Evolutionary conservation across 164 flowering plant genomes (phyloP).

Genomic region (Cinnamomum chago): DNA sequence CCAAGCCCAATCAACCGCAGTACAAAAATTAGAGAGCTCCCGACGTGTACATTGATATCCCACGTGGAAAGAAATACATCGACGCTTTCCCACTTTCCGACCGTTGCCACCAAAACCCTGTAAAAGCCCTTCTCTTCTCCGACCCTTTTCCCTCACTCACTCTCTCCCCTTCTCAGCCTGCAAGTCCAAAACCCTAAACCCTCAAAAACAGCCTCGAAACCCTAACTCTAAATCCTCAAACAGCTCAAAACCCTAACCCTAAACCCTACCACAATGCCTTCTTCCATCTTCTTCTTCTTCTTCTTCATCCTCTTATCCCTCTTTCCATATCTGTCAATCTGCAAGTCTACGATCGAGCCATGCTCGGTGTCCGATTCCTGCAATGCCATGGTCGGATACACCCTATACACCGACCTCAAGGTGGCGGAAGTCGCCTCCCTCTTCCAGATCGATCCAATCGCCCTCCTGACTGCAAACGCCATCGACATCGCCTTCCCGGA

Average conservation of each 20-base stretch:
- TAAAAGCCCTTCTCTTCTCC: neutral
- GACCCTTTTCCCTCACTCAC: neutral
- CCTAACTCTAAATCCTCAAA: neutral
- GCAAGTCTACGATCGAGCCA: constrained; percentile 94
- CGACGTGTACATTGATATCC: neutral
- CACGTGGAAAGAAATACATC: neutral
- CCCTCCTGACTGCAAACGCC: constrained; percentile 77
- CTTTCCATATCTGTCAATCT: constrained; percentile 8
- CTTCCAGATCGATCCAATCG: constrained; percentile 72
- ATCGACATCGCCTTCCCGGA: constrained; percentile 84
- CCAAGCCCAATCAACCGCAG: too few relatives aligned
- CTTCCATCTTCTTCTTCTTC: neutral
- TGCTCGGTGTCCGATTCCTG: constrained; percentile 75
- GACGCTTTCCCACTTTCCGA: neutral
- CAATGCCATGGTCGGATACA: constrained; percentile 77
- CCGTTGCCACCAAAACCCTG: constrained; percentile 1
- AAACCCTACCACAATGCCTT: neutral
- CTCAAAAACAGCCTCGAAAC: neutral
- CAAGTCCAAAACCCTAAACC: neutral
- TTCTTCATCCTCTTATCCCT: constrained; percentile 2
- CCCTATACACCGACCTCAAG: constrained; percentile 88
- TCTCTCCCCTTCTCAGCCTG: neutral
- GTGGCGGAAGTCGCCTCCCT: constrained; percentile 84
- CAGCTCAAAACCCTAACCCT: neutral
- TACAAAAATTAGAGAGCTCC: neutral